A percentile compares a stretch with the other conserved stretches of the same genome.
These are phyloP conservation scores for Umbilicaria muhlenbergii DNA, from an alignment of 495 filamentous ascomycete genomes.

Conservation along the genomic window DNA sequence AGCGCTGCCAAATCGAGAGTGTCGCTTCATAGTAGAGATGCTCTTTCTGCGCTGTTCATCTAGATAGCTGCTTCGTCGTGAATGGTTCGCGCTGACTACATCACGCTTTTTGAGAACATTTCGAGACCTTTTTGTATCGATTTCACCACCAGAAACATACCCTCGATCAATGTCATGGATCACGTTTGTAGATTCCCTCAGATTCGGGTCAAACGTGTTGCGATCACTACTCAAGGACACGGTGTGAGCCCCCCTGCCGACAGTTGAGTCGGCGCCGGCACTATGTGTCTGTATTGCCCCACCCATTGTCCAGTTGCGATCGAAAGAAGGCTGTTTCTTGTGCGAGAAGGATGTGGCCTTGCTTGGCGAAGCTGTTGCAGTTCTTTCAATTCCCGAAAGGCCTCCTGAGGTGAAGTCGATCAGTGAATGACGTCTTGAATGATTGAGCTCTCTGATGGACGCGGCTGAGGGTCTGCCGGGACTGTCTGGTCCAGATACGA, in stretches of 20 bases:
- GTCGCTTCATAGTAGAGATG: conserved; percentile 44
- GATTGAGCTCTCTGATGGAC: conserved; percentile 67
- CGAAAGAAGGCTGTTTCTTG: conserved; percentile 76
- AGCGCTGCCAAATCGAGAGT: conserved; percentile 65
- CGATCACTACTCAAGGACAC: conserved; percentile 21
- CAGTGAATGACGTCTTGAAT: conserved; percentile 75
- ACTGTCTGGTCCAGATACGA: conserved; percentile 35
- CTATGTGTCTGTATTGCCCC: conserved; percentile 17
- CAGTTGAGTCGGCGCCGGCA: conserved; percentile 9
- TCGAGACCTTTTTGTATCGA: conserved; percentile 50
- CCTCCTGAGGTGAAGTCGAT: conserved; percentile 41
- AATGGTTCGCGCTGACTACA: conserved; percentile 35
- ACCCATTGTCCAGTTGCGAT: conserved; percentile 77
- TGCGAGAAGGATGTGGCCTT: conserved; percentile 29
- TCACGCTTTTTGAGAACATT: conserved; percentile 74
- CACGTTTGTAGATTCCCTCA: conserved; percentile 2
- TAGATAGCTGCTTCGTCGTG: conserved; percentile 53
- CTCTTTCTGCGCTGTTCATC: conserved; percentile 43
- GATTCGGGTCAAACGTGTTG: conserved; percentile 9
- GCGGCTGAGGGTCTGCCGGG: conserved; percentile 58
- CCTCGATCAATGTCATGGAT: conserved; percentile 61
- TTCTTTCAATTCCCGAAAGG: conserved; percentile 5
- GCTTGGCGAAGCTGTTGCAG: conserved; percentile 2
- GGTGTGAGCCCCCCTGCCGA: conserved; percentile 14
- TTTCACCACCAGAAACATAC: conserved; percentile 85